Base-by-base conservation (phyloP, 2,329 filamentous ascomycete genomes). In the Dichotomopilus funicola region DNA sequence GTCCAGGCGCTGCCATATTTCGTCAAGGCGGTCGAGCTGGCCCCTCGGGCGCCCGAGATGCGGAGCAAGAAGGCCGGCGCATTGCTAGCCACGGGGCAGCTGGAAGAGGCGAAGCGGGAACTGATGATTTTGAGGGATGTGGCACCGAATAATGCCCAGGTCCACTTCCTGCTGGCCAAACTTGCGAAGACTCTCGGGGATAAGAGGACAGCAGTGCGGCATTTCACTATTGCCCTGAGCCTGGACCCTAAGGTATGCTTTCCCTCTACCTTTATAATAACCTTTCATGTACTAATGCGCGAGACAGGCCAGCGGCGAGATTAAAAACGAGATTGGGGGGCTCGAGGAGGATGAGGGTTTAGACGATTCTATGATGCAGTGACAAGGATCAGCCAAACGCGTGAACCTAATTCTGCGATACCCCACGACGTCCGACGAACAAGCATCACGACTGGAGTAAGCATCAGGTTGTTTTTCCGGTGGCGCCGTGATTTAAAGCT, bases 321-420 rank as follows among this genome's bases (percentile, higher is more conserved):
- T 99, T 72, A 99, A 97, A 73, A 91, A 96, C 69, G 91, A 90
- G 13, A 96, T 99, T 74, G 92, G 97, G 75, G 87, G 86, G 64
- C 80, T 97, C 56, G 90, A 95, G 65, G 86, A 91, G 55, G 86
- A 89, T 58, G 84, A 88, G 56, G 81, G 85, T 55, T 83, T 88
- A 71, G 80, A 85, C 59, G 81, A 85, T 68, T 83, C 80, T 58
- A 82, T 83, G 77, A 81, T 82, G 72, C 73, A 72, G 72, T 81
- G 59, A 63, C 46, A 54, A 55, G 56, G 53, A 56, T 47, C 55
- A 42, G 59, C 49, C 57, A 57, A 54, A 56, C 46, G 48, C 36
- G 40, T n/a, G 51, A 50, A 40, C 52, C 27, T 56, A 43, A 49
- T 56, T 45, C 53, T 48, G 55, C 47, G 50, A 51, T 49, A 42